These are phyloP conservation scores for Clavariopsis aquatica DNA, from an alignment of 495 filamentous ascomycete genomes.

Conservation along the genomic window DNA sequence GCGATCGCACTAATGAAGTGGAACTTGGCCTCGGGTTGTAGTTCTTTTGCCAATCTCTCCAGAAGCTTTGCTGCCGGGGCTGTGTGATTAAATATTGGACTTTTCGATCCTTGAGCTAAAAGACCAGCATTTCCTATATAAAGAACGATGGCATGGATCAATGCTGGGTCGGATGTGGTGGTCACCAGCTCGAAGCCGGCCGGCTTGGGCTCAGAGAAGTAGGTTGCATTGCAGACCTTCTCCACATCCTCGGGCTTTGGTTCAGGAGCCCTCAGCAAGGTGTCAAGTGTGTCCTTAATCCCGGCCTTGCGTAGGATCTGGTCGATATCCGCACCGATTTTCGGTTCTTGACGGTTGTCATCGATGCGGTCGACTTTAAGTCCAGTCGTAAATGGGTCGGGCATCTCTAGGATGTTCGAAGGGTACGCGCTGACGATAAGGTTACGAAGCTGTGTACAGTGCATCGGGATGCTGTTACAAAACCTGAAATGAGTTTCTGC, in stretches of 20 bases:
- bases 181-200: constrained; percentile 61
- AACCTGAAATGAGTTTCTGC: constrained; percentile 82
- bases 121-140: constrained; percentile 77
- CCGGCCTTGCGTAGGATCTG: constrained; percentile 60
- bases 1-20: constrained; percentile 80
- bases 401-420: constrained; percentile 69
- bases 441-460: constrained; percentile 87
- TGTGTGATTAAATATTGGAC: constrained; percentile 65
- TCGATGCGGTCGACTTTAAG: constrained; percentile 80
- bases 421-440: constrained; percentile 84
- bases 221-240: constrained; percentile 68
- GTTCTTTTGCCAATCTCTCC: constrained; percentile 68
- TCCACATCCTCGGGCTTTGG: constrained; percentile 66
- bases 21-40: constrained; percentile 78
- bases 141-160: constrained; percentile 79
- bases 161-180: constrained; percentile 65
- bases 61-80: constrained; percentile 75
- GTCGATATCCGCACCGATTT: constrained; percentile 62
- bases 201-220: constrained; percentile 54
- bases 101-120: constrained; percentile 56
- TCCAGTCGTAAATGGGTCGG: constrained; percentile 77
- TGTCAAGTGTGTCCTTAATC: constrained; percentile 69
- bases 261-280: constrained; percentile 56
- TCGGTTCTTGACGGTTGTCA: constrained; percentile 68
- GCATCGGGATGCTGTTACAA: constrained; percentile 79